Conservation (phyloP, 2,329 filamentous ascomycete species). For the Sporothrix humicola region DNA sequence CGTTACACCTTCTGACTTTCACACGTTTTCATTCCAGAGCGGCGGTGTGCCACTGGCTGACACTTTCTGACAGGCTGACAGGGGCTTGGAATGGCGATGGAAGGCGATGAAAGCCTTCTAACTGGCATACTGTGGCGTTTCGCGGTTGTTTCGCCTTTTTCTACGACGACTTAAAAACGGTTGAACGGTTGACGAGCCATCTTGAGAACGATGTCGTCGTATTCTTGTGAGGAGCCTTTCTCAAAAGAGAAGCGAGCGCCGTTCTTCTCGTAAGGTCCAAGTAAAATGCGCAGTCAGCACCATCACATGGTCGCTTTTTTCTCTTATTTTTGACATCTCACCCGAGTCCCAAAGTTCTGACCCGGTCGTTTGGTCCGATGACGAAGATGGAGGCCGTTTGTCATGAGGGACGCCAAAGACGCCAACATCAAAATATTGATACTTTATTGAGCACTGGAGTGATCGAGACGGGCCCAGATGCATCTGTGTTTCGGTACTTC, state of each 20-base stretch:
- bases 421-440: not conserved
- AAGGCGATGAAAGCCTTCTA: not conserved
- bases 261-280: not conserved
- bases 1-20: not conserved
- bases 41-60: conserved; percentile 4
- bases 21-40: too few relatives aligned
- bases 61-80: conserved; percentile 11
- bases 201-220: not conserved
- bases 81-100: not conserved
- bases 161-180: too few relatives aligned
- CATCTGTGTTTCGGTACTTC: conserved; percentile 2
- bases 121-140: not conserved
- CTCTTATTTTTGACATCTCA: too few relatives aligned
- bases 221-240: not conserved
- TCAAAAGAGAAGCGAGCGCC: not conserved
- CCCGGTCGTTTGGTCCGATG: not conserved
- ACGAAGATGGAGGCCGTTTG: not conserved
- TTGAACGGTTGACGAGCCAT: not conserved
- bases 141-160: conserved; percentile 11
- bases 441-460: not conserved
- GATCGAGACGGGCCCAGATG: conserved; percentile 22
- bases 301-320: not conserved
- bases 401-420: too few relatives aligned
- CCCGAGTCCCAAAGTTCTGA: not conserved
- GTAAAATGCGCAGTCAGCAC: not conserved